Base-by-base conservation (phyloP, 2,329 filamentous ascomycete genomes). In the Fusarium pseudograminearum region DNA sequence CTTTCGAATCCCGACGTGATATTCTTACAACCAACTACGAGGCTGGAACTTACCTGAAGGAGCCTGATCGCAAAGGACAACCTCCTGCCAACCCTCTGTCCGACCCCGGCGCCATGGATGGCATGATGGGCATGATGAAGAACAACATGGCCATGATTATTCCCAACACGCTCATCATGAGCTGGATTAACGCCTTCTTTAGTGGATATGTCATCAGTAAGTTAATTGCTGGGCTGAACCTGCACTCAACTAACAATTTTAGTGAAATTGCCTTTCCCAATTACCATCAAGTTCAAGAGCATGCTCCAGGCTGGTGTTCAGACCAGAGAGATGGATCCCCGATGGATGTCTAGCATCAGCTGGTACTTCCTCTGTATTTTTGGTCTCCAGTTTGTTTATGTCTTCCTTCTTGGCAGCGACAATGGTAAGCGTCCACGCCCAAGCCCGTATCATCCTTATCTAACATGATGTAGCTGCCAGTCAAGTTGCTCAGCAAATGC, bases 51-150 rank as follows among this genome's bases (percentile, higher is more conserved):
- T 99, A 94, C 78, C 85, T 99, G 48, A 98, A 97, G 78, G 93
- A 97, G 69, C 94, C 94, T 3, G 93, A 96, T 57, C 89, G 86
- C 76, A 90, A 92, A 77, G 94, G 94, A 54, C 93, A 98, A 82
- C 91, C 94, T 5, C 91, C 94, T 22, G 89, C 93, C 38, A 99
- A 98, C 81, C 96, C 96, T 6, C 94, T 99, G 89, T 93, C 91
- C 14, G 96, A 99, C 79, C 97, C 97, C 24, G 91, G 91, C 48
- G 93, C 93, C 61, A 99, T 99, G 96, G 97, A 99, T 78, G 95
- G 94, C 73, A 99, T 99, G 96, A 99, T 99, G 96, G 95, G 96
- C 73, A 97, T 97, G 93, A 97, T 99, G 93, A 99, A 99, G 88
- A 94, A 94, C 61, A 97, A 99, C 79, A 97, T 99, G 92, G 95